Percentiles rank a stretch among this genome's conserved stretches.
Evolutionary conservation across 2,329 filamentous ascomycete genomes (phyloP).

Genomic region (Sporothrix euskadiensis): DNA sequence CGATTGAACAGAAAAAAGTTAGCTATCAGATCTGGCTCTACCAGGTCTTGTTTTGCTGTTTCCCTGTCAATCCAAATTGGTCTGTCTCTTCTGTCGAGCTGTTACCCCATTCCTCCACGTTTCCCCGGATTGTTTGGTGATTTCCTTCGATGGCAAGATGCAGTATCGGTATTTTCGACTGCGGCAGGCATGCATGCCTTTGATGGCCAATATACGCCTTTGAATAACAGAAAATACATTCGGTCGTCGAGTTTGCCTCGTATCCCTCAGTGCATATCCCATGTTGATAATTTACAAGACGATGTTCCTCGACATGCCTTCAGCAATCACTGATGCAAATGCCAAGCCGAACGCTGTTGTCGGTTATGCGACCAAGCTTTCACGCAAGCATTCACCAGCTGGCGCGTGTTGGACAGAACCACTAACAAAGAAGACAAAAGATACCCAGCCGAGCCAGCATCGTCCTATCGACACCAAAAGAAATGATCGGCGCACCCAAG

Average conservation of each 20-base stretch:
- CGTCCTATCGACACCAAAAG: background rate
- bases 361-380: background rate
- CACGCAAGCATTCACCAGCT: background rate
- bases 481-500: background rate
- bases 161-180: background rate
- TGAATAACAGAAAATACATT: background rate
- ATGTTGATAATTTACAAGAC: background rate
- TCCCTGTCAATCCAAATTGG: background rate
- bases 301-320: background rate
- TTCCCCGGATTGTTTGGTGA: background rate
- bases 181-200: background rate
- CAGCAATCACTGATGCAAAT: background rate
- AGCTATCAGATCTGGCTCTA: background rate
- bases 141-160: background rate
- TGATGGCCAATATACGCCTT: background rate
- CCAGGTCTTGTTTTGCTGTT: background rate
- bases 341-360: background rate
- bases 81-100: background rate
- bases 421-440: background rate
- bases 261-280: background rate
- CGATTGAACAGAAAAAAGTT: background rate
- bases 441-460: background rate
- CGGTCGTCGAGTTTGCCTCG: background rate
- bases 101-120: background rate
- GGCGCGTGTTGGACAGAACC: background rate